Base-by-base conservation (phyloP, 805 yeast genomes). In the Yarrowia sp. region DNA sequence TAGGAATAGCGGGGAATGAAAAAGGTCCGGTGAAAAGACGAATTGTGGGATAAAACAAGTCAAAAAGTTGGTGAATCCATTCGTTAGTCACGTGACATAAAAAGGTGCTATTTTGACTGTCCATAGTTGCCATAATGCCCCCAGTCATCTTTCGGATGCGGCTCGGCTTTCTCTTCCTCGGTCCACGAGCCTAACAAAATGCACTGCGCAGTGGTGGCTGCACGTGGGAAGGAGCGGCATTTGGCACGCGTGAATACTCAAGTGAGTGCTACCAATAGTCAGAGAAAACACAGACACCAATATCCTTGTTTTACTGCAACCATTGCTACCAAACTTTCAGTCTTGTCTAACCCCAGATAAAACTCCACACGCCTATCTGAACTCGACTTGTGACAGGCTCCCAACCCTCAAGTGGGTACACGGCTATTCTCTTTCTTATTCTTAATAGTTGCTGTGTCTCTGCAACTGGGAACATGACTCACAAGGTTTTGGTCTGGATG, bases 221-320 rank as follows among this genome's bases (percentile, higher is more conserved):
- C 54, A 48, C 54, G 54, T 48, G 54, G 54, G 38, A 48, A 48
- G 54, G 28, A 48, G 54, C 54, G 54, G 54, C 36, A 48, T 48
- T 48, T 46, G 51, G 51, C 51, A 46, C 51, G 21, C 26, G 28
- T n/a, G n/a, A n/a, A n/a, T n/a, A n/a, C n/a, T n/a, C n/a, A n/a
- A n/a, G n/a, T n/a, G n/a, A n/a, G n/a, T n/a, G n/a, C n/a, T n/a
- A n/a, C n/a, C n/a, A n/a, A n/a, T n/a, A n/a, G n/a, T n/a, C n/a
- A n/a, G n/a, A n/a, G n/a, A n/a, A n/a, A n/a, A n/a, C n/a, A n/a
- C n/a, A n/a, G n/a, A n/a, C n/a, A n/a, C n/a, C n/a, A n/a, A n/a
- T n/a, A n/a, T n/a, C n/a, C n/a, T n/a, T n/a, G n/a, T n/a, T n/a
- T n/a, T n/a, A n/a, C n/a, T n/a, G n/a, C n/a, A n/a, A n/a, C n/a